phyloP scores from a whole-genome alignment of 2,329 filamentous ascomycete species.

The Neophaeococcomyces aloes region DNA sequence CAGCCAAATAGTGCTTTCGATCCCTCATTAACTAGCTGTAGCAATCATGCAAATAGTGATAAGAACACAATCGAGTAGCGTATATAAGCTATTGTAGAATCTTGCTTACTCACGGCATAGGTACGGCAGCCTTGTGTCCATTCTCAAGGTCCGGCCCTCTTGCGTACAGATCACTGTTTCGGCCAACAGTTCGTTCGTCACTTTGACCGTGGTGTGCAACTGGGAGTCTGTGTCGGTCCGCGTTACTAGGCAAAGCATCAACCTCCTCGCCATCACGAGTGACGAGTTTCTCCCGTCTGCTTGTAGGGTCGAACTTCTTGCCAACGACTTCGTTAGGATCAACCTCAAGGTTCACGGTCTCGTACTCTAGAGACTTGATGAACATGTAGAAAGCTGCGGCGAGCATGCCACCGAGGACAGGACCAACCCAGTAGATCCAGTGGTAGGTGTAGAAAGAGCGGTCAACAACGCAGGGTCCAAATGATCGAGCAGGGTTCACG shows the following conservation, averaged over 20 bases:
- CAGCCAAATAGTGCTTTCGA: no score
- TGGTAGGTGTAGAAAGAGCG: constrained; percentile 36
- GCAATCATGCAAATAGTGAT: no score
- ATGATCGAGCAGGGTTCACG: constrained; percentile 38
- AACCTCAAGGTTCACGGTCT: constrained; percentile 14
- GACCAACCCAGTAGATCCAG: constrained; percentile 42
- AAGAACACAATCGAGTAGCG: no score
- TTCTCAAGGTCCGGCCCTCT: no score
- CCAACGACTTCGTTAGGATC: constrained; percentile 10
- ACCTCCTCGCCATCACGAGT: background rate
- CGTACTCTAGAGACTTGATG: constrained; percentile 31
- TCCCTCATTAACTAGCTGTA: no score
- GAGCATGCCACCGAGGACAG: constrained; percentile 34
- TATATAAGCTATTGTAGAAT: no score
- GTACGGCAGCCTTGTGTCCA: no score
- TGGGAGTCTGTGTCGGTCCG: no score
- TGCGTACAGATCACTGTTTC: no score
- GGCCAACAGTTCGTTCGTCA: no score
- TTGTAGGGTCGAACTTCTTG: constrained; percentile 8
- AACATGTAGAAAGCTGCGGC: constrained; percentile 39
- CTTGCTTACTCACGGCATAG: no score
- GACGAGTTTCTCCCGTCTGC: background rate
- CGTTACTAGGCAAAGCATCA: background rate
- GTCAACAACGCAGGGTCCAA: constrained; percentile 36
- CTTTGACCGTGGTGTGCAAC: no score